Base-by-base conservation (phyloP, 2,329 filamentous ascomycete species). In the Monilinia vaccinii-corymbosi region DNA sequence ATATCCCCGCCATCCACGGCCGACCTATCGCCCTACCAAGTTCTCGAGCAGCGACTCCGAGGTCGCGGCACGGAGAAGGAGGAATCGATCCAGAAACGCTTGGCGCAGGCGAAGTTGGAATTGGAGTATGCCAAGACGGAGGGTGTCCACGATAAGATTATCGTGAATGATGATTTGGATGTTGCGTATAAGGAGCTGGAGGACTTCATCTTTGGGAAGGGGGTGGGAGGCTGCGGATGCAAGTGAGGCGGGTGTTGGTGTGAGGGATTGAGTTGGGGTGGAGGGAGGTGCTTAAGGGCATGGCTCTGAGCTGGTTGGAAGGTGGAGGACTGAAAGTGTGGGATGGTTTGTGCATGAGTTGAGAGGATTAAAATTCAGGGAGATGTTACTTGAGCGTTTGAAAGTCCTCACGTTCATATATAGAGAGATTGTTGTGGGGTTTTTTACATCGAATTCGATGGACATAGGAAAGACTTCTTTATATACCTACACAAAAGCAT, bases 51-150 rank as follows among this genome's bases (percentile, higher is more conserved):
- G 69, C 81, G 90, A 45, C 78, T 95, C 56, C 81, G 89, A 49
- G 87, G 86, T 38, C 80, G 90, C 60, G 87, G 85, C 10, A 93
- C 89, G n/a, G 90, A 94, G 73, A 82, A 79, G 56, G 89, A 93
- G 74, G 85, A 86, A 55, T 84, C 79, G 52, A 78, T 95, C 58
- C 76, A 79, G 70, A 86, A 87, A 73, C 79, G 90, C 53, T 75
- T 95, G 59, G 75, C 77, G 14, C 89, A 91, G 73, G 90, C 90
- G 3, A 79, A 81, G 73, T 79, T 83, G 51, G 90, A 95, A 77
- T 78, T 95, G 63, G 87, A 86, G 63, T 94, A 82, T 71, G 79
- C 87, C 46, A 81, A 85, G 74, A 82, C 80, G 2, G 81, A 83
- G 0, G 87, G 86, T 21, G 82, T 83, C 11, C 82, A 86, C 71